phyloP scores from a whole-genome alignment of 202 grass and related monocot species.

The Schoenoplectus triqueter region DNA sequence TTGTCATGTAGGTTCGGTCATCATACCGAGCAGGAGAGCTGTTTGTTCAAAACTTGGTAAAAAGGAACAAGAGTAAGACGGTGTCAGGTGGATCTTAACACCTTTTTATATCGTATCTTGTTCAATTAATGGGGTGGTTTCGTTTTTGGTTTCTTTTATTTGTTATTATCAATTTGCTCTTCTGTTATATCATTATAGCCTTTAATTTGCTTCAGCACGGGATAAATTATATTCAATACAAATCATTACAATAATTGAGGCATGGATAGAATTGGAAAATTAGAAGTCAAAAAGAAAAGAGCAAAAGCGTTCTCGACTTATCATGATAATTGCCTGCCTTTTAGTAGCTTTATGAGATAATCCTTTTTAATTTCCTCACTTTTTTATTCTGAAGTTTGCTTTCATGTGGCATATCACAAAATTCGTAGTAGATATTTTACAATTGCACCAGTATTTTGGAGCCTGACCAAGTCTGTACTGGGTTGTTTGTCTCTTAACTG shows the following conservation, averaged over 20 bases:
- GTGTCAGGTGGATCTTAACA: constrained; percentile 40
- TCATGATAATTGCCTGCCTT: constrained; percentile 17
- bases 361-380: constrained; percentile 4
- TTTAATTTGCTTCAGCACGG: constrained; percentile 16
- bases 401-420: not conserved
- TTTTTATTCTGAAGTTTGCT: not conserved
- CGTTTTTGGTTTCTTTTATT: not conserved
- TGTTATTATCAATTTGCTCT: not conserved
- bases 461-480: not conserved
- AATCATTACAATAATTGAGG: constrained; percentile 18
- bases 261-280: constrained; percentile 4
- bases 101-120: constrained; percentile 9
- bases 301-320: constrained; percentile 1
- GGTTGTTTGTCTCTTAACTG: constrained; percentile 4
- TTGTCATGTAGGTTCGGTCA: constrained; percentile 68
- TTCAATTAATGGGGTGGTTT: not conserved
- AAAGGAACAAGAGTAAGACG: constrained; percentile 46
- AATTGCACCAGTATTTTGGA: not conserved
- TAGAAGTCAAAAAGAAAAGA: constrained; percentile 19
- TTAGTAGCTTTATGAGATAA: not conserved
- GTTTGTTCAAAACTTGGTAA: constrained; percentile 88
- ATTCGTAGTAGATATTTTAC: not conserved
- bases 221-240: constrained; percentile 21
- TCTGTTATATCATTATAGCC: not conserved
- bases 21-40: constrained; percentile 94